Percentiles rank a stretch among this genome's conserved stretches.
Conservation (phyloP, 371 early-diverging fungal genomes). For the Sporodiniella umbellata region DNA sequence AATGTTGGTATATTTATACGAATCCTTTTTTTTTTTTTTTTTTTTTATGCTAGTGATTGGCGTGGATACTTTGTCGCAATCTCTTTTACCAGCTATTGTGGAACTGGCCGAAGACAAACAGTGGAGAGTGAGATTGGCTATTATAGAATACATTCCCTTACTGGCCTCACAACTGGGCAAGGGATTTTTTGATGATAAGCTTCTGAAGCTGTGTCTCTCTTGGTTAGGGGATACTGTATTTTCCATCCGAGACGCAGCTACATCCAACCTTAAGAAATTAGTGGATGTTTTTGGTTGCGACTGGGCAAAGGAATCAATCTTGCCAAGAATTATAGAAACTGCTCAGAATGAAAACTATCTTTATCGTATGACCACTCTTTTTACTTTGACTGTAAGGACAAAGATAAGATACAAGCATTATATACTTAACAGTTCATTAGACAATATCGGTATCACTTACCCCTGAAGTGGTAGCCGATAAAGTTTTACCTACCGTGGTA, state of each 20-base stretch:
- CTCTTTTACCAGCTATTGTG: slow-evolving; percentile 95
- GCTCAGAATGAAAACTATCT: slow-evolving; percentile 86
- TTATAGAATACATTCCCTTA: slow-evolving; percentile 97
- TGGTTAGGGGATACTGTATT: slow-evolving; percentile 98
- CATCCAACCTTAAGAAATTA: slow-evolving; percentile 84
- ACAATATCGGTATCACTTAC: slow-evolving; percentile 84
- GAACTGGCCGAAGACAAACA: slow-evolving; percentile 98
- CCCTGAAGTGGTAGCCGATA: slow-evolving; percentile 85
- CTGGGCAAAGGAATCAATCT: slow-evolving; percentile 90
- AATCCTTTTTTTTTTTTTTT: too few species aligned
- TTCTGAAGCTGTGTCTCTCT: slow-evolving; percentile 89
- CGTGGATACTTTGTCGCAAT: slow-evolving; percentile 94
- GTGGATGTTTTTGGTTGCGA: slow-evolving; percentile 96
- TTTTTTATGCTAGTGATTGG: slow-evolving; percentile 93
- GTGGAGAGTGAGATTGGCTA: slow-evolving; percentile 97
- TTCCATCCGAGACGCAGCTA: slow-evolving; percentile 97
- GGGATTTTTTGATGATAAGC: slow-evolving; percentile 95
- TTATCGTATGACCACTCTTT: slow-evolving; percentile 95
- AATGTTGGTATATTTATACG: too few species aligned
- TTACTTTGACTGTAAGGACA: slow-evolving; percentile 83
- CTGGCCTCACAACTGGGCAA: slow-evolving; percentile 94
- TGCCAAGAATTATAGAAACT: slow-evolving; percentile 91
- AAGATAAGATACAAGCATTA: background rate
- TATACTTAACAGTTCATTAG: slow-evolving; percentile 29
- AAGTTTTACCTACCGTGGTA: slow-evolving; percentile 84